Evolutionary conservation across 2,329 filamentous ascomycete species (phyloP), one percentile per base, ranked within the genome.

Genomic region (Nigrospora sphaerica): DNA sequence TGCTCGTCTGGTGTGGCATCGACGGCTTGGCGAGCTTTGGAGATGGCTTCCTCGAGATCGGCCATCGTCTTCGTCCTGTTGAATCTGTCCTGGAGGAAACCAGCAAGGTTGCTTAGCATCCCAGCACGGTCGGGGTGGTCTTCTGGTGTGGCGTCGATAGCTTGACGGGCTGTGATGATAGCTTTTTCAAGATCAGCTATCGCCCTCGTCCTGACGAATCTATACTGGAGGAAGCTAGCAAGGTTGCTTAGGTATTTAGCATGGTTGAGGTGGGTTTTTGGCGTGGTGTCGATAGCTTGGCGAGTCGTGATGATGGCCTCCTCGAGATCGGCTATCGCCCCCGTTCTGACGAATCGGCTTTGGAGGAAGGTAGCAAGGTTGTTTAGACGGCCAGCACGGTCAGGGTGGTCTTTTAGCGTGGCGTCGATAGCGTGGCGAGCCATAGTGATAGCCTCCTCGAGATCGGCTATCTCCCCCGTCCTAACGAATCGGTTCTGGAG

Each of bases 1-100:
- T 49, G 32, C 16, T 50, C 40, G 39, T 40, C 12, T 35, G 46
- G 33, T 7, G 45, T 53, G 13, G 34, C 46, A 23, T 47, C 34
- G 41, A 54, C 37, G 12, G 51, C 45, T 37, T 49, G 28, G 34
- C 47, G 31, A 31, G 35, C 31, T 18, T 46, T 31, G 19, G 36
- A 33, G 32, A 57, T 53, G 23, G 53, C 48, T 28, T 51, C 42
- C 41, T 55, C 39, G 14, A 54, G 46, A 38, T 54, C 48, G 37
- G 44, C 38, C 31, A 47, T 43, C 34, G 16, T 38, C 39, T 42
- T 48, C 17, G 39, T 51, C 35, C 45, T 36, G 12, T 16, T n/a
- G n/a, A n/a, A n/a, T n/a, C n/a, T n/a, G n/a, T n/a, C n/a, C n/a
- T n/a, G n/a, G n/a, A n/a, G n/a, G n/a, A n/a, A n/a, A n/a, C n/a